Evolutionary conservation across 176 grass and related monocot species (phyloP).

Genomic region (Oryza australiensis): DNA sequence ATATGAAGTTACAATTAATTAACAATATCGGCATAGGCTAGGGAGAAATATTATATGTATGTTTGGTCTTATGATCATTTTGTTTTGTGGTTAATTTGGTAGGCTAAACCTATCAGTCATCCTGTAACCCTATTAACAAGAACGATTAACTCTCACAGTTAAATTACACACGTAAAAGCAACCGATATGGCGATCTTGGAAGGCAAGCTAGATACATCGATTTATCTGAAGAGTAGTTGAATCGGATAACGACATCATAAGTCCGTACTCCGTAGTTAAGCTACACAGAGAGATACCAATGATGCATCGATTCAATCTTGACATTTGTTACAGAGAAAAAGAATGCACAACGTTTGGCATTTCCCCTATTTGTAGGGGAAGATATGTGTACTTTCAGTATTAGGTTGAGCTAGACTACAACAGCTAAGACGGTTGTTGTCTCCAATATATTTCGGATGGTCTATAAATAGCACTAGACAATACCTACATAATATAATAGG

Average conservation of each 20-base stretch:
- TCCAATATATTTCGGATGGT: no score
- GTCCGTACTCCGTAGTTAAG: neutral
- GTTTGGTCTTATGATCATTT: neutral
- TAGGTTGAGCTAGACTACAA: neutral
- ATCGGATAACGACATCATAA: neutral
- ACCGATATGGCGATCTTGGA: slow-evolving; percentile 24
- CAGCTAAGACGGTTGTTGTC: neutral
- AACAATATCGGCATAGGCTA: neutral
- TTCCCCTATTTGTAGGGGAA: neutral
- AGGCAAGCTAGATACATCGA: slow-evolving; percentile 27
- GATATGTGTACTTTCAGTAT: neutral
- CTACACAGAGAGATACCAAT: neutral
- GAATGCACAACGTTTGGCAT: neutral
- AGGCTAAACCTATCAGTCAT: slow-evolving; percentile 14
- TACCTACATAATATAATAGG: no score
- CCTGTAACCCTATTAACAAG: slow-evolving; percentile 16
- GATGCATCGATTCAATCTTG: neutral
- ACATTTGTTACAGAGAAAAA: no score
- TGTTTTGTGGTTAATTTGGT: slow-evolving; percentile 19
- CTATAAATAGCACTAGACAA: no score
- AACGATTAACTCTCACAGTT: neutral
- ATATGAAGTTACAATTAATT: neutral
- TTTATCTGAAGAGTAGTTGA: neutral
- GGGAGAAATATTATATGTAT: neutral
- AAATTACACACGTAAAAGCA: slow-evolving; percentile 43